Base-by-base conservation (phyloP, 305 asterid genomes). In the Fraxinus paxiana region DNA sequence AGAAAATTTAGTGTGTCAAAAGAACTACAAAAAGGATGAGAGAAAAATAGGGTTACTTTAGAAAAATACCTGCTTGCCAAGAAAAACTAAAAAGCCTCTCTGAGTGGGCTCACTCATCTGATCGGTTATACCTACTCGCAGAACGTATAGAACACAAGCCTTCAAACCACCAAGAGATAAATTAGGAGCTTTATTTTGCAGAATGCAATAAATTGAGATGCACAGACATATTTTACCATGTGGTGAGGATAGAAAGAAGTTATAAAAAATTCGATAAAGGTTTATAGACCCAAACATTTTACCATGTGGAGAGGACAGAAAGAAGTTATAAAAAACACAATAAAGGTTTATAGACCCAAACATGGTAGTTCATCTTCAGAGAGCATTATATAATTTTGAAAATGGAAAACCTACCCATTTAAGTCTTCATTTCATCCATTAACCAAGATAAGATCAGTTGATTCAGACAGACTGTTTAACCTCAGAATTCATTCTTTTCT, bases 31-130 rank as follows among this genome's bases (percentile, higher is more conserved):
- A 15, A 54, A 31, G 43, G 31, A 30, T 37, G 12, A 78, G 41
- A 77, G 38, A 51, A 79, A 51, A 76, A 33, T 78, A 80, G 81
- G 82, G 82, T 84, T 77, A 48, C 24, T 78, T 75, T 77, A 73
- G 86, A 82, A 80, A 80, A 46, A 46, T 46, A 96, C 99, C 99
- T 96, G 98, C 82, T 92, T 90, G 82, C 96, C 93, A 79, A 96
- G 90, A 84, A 90, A 89, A 88, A 92, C 95, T 74, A 90, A 91
- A 85, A 94, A 91, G 89, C 92, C 90, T 86, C 98, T 91, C 89
- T 96, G 99, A 83, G 97, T 92, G 76, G 99, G 94, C 82, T 96
- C 99, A 30, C 93, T 91, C 99, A 96, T 93, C 88, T 93, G 98
- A 88, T 96, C 99, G 77, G 95, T 92, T 83, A 96, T 80, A 81